Percentiles rank a stretch among this genome's conserved stretches.
Evolutionary conservation across 352 stramenopile genomes (phyloP).

Genomic region (Pythium volutum): DNA sequence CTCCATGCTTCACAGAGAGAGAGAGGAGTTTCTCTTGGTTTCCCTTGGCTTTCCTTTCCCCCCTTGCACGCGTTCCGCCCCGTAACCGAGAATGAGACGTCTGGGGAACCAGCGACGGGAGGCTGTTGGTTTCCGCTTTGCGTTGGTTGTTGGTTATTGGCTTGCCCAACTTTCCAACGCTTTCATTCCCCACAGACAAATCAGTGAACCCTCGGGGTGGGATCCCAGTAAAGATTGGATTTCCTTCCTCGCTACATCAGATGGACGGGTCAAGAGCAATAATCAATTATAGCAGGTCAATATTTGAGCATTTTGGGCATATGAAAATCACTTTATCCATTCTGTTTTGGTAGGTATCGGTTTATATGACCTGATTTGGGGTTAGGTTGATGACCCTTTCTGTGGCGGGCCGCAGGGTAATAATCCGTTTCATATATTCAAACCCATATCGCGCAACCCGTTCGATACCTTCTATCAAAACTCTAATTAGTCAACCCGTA

Average conservation of each 20-base stretch:
- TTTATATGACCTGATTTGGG: constrained; percentile 11
- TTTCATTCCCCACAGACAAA: background rate
- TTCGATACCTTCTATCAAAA: background rate
- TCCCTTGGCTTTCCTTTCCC: background rate
- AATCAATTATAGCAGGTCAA: background rate
- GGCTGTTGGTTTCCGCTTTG: background rate
- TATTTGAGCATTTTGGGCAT: background rate
- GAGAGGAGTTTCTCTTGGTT: background rate
- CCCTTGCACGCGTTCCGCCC: background rate
- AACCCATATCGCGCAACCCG: background rate
- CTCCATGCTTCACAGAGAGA: constrained; percentile 5
- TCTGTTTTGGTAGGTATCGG: background rate
- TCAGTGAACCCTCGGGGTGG: background rate
- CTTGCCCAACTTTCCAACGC: no score
- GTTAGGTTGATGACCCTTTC: constrained; percentile 5
- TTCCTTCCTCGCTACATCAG: background rate
- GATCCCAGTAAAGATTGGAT: background rate
- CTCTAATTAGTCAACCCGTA: no score
- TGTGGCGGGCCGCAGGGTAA: background rate
- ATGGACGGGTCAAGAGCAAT: background rate
- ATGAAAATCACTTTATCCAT: background rate
- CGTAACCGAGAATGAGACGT: background rate
- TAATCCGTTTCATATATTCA: background rate
- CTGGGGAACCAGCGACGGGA: background rate
- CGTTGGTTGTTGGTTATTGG: background rate